Base-by-base conservation (phyloP, 1,284 basidiomycete species). In the Retiboletus fuscus region DNA sequence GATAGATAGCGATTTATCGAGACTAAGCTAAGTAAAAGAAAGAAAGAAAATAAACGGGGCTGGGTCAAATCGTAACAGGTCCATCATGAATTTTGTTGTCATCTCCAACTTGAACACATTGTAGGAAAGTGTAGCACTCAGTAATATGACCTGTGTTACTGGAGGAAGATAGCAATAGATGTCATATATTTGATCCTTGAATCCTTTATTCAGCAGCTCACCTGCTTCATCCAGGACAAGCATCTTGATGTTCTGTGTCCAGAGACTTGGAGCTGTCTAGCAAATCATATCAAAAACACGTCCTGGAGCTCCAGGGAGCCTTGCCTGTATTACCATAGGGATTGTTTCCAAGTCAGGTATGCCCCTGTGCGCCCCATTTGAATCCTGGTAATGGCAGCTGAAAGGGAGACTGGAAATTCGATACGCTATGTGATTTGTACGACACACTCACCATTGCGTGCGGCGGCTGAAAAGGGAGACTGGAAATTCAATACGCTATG, bases 81-180 rank as follows among this genome's bases (percentile, higher is more conserved):
- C 97, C 64, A 96, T 98, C 98, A 99, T 99, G 88, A 99, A 99
- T 86, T 99, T 99, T 66, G 96, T 98, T 30, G 98, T 99, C 95
- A 99, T 98, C 87, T 99, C 98, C 80, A 99, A n/a, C n/a, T n/a
- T n/a, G n/a, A n/a, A 85, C 34, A 99, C 98, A 81, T 99, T 98
- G 81, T 98, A 96, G 1, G 97, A 97, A 61, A 99, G 87, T 12
- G 98, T 99, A 34, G 97, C 97, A 76, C 95, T 97, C 73, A 99
- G 90, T 47, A 99, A 90, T 46, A 99, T 97, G 62, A 99, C 98
- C 84, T 99, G 97, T 3, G 98, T 99, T 60, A 96, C 96, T 11
- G 97, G 97, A 28, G 98, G 98, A 39, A 99, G 93, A 84, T 98
- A 98, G 71, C 97, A 95, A 85, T 98, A 99, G 67, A 99, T 95